Evolutionary conservation across 345 rosid species (phyloP), one percentile per base, ranked within the genome.

Genomic region (Theobroma cacao): DNA sequence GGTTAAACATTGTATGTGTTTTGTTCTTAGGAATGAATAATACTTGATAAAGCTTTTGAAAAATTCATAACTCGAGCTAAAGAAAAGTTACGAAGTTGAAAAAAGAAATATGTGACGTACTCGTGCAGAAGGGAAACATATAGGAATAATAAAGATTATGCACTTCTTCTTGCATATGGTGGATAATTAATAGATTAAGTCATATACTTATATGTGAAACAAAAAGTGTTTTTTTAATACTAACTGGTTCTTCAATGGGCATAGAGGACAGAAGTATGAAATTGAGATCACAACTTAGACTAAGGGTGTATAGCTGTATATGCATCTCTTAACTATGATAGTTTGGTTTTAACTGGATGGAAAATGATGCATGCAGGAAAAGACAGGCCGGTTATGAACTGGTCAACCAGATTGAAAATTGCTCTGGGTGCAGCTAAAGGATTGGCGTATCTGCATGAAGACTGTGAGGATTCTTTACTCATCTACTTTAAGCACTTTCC

Each of bases 381-480:
- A 82, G 93, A 80, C 7, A 81, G 92, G 76, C 88, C 88, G 1
- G 84, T 89, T 72, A 82, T 93, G 97, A 83, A 82, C 30, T 94
- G 97, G 95, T 68, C 86, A 20, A 87, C 72, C 18, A 91, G 97
- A 77, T 83, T 90, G 86, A 90, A 80, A 86, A 91, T 94, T 81
- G 97, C 97, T 33, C 64, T 91, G 63, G 98, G 96, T 55, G 87
- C 97, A n/a, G 97, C 97, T 8, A 91, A 82, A 88, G 98, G 97
- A 81, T 79, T 94, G 85, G 88, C 97, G 20, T 94, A 94, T 84
- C 87, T 94, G 68, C 98, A 94, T 56, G 97, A 91, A 84, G 98
- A 93, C 78, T 93, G 97, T 94, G 55, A 87, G 97, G 85, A 56
- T 74, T 72, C 34, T 52, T 82, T 75, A 31, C 15, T 40, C 28